Evolutionary conservation across 2,329 filamentous ascomycete species (phyloP).

Genomic region (Ceratocystis albifundus): DNA sequence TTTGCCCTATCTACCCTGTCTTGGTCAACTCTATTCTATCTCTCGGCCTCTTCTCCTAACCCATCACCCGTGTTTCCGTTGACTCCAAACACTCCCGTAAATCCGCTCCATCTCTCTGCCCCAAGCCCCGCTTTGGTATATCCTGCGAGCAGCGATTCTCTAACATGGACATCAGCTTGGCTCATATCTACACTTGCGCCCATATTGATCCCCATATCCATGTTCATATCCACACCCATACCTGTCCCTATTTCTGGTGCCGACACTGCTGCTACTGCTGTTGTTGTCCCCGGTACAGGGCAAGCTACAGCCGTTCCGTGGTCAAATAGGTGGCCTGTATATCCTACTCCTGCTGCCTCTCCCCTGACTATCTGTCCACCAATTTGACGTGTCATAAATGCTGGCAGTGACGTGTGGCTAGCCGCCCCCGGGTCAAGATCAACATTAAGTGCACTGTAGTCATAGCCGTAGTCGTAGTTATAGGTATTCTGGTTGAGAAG

Average conservation of each 20-base stretch:
- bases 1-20: neutral
- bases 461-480: neutral
- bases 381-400: neutral
- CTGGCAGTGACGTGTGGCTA: neutral
- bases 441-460: neutral
- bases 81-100: neutral
- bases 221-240: neutral
- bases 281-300: neutral
- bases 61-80: neutral
- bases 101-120: neutral
- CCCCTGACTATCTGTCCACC: neutral
- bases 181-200: neutral
- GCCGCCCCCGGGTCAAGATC: neutral
- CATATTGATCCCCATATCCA: neutral
- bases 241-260: neutral
- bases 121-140: neutral
- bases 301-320: conserved; percentile 45
- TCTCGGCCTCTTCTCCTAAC: neutral
- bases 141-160: neutral
- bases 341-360: neutral
- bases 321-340: conserved; percentile 49
- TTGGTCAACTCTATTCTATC: neutral
- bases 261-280: neutral
- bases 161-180: neutral
- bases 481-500: neutral